Evolutionary conservation across 805 yeast genomes (phyloP).

Genomic region (Suhomyces faveliae): DNA sequence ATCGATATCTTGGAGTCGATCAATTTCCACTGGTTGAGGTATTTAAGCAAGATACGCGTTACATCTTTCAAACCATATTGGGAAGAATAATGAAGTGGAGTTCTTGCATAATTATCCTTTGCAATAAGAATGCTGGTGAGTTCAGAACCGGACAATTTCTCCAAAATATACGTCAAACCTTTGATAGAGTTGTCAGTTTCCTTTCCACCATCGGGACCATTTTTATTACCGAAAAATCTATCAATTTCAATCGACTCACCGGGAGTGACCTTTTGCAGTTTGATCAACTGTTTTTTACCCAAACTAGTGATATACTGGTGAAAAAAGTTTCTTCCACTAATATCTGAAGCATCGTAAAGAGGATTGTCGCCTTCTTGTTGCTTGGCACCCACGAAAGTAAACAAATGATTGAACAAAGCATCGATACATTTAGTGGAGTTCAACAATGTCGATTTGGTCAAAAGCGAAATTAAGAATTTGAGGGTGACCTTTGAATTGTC

Average conservation of each 20-base stretch:
- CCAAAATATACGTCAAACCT: constrained; percentile 60
- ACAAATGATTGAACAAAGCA: constrained; percentile 48
- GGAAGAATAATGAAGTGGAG: constrained; percentile 88
- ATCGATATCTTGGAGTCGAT: constrained; percentile 49
- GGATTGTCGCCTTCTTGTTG: constrained; percentile 15
- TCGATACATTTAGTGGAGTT: constrained; percentile 59
- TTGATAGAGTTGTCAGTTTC: constrained; percentile 52
- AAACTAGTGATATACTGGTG: constrained; percentile 79
- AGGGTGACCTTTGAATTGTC: constrained; percentile 48
- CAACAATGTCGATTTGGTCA: constrained; percentile 63
- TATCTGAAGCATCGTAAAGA: constrained; percentile 60
- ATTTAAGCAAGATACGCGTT: constrained; percentile 53
- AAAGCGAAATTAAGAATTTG: constrained; percentile 55
- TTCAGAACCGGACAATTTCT: constrained; percentile 34
- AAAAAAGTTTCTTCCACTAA: constrained; percentile 78
- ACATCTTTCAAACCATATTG: constrained; percentile 77
- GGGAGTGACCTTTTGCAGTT: constrained; percentile 41
- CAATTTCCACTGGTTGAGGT: constrained; percentile 58
- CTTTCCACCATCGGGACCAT: constrained; percentile 42
- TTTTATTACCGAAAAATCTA: constrained; percentile 25
- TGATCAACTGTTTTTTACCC: constrained; percentile 57
- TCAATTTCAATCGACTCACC: constrained; percentile 30
- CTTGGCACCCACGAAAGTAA: constrained; percentile 18
- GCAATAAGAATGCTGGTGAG: constrained; percentile 45
- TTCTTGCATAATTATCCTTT: constrained; percentile 72